Evolutionary conservation across 163 green algal species (phyloP).

Genomic region (Trebouxiophyceae sp.): DNA sequence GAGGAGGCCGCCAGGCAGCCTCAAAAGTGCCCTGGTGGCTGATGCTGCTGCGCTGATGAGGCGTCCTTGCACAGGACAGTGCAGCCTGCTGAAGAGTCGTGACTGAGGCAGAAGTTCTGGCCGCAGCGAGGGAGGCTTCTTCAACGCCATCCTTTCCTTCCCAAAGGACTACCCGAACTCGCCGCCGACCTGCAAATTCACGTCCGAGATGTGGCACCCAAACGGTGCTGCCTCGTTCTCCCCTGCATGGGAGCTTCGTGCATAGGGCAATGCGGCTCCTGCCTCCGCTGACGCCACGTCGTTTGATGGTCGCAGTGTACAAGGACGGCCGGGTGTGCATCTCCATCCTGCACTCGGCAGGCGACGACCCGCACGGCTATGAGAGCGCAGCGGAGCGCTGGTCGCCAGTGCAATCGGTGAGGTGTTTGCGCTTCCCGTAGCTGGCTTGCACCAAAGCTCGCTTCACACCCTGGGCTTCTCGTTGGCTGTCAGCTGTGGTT

Average conservation of each 20-base stretch:
- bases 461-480: too few species aligned
- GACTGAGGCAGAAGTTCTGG: background rate
- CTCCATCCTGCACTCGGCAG: slow-evolving; percentile 97
- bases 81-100: too few species aligned
- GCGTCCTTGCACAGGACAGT: too few species aligned
- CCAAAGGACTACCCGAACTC: slow-evolving; percentile 97
- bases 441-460: too few species aligned
- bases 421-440: too few species aligned
- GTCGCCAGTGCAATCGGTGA: slow-evolving; percentile 97
- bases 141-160: slow-evolving; percentile 94
- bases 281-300: too few species aligned
- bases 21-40: too few species aligned
- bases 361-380: slow-evolving; percentile 94
- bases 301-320: slow-evolving; percentile 87
- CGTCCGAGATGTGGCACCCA: slow-evolving; percentile 99
- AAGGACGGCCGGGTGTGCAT: slow-evolving; percentile 97
- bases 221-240: too few species aligned
- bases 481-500: too few species aligned
- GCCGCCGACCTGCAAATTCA: slow-evolving; percentile 91
- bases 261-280: slow-evolving; percentile 7
- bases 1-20: too few species aligned
- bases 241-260: too few species aligned
- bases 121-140: slow-evolving; percentile 95
- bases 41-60: too few species aligned
- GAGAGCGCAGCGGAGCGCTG: slow-evolving; percentile 93